Conservation (phyloP, 164 flowering plant species). For the Amborella trichopoda region DNA sequence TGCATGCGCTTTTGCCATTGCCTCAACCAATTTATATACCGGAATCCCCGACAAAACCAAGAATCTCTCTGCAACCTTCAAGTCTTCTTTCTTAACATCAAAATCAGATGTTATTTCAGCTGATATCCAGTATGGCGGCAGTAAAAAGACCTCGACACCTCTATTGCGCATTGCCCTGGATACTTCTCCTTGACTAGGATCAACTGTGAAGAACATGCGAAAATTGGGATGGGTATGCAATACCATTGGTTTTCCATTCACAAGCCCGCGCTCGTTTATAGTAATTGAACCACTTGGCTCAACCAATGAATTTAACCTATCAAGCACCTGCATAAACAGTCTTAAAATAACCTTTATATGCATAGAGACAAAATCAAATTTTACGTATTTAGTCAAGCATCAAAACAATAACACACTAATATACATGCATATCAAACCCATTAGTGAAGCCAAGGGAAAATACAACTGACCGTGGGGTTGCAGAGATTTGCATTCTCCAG, state of each 20-base stretch:
- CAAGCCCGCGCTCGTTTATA: constrained; percentile 80
- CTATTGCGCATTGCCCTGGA: constrained; percentile 98
- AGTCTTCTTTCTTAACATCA: constrained; percentile 24
- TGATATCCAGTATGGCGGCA: constrained; percentile 56
- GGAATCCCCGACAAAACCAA: constrained; percentile 69
- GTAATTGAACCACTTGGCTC: constrained; percentile 79
- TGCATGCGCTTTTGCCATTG: constrained; percentile 71
- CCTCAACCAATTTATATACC: constrained; percentile 33
- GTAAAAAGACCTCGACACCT: constrained; percentile 83
- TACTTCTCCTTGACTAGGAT: constrained; percentile 80
- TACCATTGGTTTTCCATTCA: constrained; percentile 76
- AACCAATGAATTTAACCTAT: constrained; percentile 91
- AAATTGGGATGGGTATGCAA: constrained; percentile 72
- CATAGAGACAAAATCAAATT: background rate
- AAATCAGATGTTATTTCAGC: constrained; percentile 10
- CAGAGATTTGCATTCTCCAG: constrained; percentile 96
- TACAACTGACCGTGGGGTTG: constrained; percentile 73
- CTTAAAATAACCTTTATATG: background rate
- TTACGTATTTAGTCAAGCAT: background rate
- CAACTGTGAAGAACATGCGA: constrained; percentile 82
- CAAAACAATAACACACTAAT: background rate
- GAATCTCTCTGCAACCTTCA: constrained; percentile 51
- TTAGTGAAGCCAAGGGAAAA: background rate
- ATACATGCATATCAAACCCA: background rate
- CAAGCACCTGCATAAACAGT: constrained; percentile 61